phyloP scores from a whole-genome alignment of 306 rosid genomes.

The Fagus sylvatica region DNA sequence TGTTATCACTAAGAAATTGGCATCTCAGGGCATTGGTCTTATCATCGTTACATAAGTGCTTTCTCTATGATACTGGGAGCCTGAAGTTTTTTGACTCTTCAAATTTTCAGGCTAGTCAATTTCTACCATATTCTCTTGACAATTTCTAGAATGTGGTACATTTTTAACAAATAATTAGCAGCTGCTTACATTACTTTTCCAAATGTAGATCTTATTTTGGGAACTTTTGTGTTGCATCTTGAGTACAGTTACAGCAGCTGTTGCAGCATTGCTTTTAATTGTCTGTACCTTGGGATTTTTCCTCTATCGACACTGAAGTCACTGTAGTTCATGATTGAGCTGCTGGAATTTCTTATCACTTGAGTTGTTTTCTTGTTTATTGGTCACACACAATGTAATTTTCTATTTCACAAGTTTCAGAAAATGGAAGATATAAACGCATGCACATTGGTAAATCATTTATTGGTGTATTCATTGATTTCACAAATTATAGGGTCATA shows the following conservation, averaged over 20 bases:
- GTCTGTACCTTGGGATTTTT: neutral
- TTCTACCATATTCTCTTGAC: neutral
- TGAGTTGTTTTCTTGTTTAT: neutral
- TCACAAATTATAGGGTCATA: no score
- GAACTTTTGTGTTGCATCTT: neutral
- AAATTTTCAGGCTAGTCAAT: slow-evolving; percentile 72
- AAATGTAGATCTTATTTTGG: neutral
- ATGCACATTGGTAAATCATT: neutral
- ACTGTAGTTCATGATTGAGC: neutral
- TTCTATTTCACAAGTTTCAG: neutral
- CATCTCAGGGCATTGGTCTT: slow-evolving; percentile 76
- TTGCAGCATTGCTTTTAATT: neutral
- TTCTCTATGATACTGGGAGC: slow-evolving; percentile 81
- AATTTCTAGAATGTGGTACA: neutral
- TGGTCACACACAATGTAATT: neutral
- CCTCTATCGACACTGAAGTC: neutral
- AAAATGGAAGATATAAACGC: neutral
- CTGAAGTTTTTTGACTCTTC: slow-evolving; percentile 75
- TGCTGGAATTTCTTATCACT: no score
- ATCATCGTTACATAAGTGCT: slow-evolving; percentile 84
- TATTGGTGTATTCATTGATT: neutral
- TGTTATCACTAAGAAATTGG: slow-evolving; percentile 54
- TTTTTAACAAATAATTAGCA: neutral
- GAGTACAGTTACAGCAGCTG: neutral
- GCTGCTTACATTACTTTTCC: neutral